These are phyloP conservation scores for Schwanniomyces yamadae DNA, from an alignment of 805 yeast genomes.

Conservation along the genomic window DNA sequence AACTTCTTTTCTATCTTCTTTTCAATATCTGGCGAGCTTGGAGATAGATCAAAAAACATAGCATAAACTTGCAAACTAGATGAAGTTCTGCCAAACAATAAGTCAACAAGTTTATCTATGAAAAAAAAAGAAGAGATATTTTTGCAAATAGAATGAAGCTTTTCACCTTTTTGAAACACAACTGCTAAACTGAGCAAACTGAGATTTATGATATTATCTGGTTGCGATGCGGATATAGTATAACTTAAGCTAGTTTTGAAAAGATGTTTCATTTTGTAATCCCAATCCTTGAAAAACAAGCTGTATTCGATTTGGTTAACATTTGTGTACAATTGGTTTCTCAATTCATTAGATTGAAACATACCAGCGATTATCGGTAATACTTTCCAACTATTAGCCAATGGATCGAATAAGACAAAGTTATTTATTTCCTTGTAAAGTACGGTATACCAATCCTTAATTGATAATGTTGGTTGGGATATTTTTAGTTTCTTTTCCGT, in stretches of 20 bases:
- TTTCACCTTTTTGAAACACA: constrained; percentile 23
- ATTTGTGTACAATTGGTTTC: constrained; percentile 32
- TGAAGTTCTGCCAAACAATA: constrained; percentile 19
- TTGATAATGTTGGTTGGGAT: constrained; percentile 48
- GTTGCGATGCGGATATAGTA: constrained; percentile 21
- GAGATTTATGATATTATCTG: constrained; percentile 25
- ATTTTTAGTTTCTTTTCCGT: constrained; percentile 45
- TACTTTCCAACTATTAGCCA: constrained; percentile 43
- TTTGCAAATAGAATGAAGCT: constrained; percentile 17
- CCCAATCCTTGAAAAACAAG: constrained; percentile 38
- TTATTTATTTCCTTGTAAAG: constrained; percentile 32
- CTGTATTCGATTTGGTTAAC: constrained; percentile 23
- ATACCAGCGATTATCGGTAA: constrained; percentile 50
- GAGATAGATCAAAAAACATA: constrained; percentile 14
- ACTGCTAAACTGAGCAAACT: constrained; percentile 37
- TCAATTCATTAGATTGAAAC: constrained; percentile 32
- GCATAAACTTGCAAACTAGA: constrained; percentile 13
- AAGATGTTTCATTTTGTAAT: constrained; percentile 23
- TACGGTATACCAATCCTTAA: constrained; percentile 42
- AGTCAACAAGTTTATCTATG: constrained; percentile 12
- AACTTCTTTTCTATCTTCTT: constrained; percentile 11
- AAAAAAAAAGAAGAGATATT: constrained; percentile 14
- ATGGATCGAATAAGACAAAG: constrained; percentile 28
- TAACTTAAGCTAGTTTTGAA: constrained; percentile 26
- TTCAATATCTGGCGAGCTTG: constrained; percentile 12